These are phyloP conservation scores for Dianthus caryophyllus DNA, from an alignment of 148 eudicot species.

Conservation along the genomic window DNA sequence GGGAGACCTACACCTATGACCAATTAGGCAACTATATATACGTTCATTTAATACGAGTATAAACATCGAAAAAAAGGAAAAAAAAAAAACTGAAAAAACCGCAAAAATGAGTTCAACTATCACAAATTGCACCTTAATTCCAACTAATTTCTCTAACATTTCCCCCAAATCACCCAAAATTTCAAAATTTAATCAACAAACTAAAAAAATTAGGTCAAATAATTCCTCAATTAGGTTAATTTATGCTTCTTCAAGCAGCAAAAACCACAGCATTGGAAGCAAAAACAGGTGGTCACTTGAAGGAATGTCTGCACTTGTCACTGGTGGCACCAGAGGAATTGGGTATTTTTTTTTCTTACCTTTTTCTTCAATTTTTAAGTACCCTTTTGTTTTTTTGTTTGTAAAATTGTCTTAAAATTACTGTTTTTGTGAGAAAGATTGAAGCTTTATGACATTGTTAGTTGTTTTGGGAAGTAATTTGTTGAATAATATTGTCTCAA, in stretches of 20 bases:
- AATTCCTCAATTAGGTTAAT: not conserved
- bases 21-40: too few relatives aligned
- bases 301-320: slow-evolving; percentile 56
- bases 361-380: not conserved
- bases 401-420: too few relatives aligned
- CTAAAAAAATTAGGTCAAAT: not conserved
- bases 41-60: too few relatives aligned
- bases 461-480: not conserved
- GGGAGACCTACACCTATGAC: too few relatives aligned
- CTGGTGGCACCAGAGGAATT: slow-evolving; percentile 74
- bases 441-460: not conserved
- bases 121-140: slow-evolving; percentile 6
- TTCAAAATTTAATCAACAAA: not conserved
- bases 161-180: slow-evolving; percentile 2
- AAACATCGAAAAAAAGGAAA: too few relatives aligned
- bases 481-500: not conserved
- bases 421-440: too few relatives aligned
- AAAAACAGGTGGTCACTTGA: slow-evolving; percentile 27
- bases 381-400: not conserved
- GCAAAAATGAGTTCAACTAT: slow-evolving; percentile 17
- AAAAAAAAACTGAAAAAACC: not conserved
- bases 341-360: slow-evolving; percentile 33
- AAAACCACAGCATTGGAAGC: slow-evolving; percentile 7
- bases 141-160: slow-evolving; percentile 2
- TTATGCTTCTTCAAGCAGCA: slow-evolving; percentile 8